A percentile compares a stretch with the other conserved stretches of the same genome.
Conservation (phyloP, 2,329 filamentous ascomycete genomes). For the Akanthomyces uredinophilus region DNA sequence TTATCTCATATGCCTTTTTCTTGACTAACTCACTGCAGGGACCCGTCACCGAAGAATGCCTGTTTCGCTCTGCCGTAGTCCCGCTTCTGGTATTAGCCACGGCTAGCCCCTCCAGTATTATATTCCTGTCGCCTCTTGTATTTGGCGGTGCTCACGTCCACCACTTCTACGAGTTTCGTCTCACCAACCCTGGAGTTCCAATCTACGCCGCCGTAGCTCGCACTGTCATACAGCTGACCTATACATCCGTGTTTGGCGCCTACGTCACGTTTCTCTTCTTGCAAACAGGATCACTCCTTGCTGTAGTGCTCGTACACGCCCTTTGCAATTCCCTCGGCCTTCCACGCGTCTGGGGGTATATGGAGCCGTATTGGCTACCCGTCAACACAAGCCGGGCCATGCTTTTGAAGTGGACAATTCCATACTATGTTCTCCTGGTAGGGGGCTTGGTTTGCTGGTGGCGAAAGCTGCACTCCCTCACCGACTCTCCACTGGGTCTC, state of each 20-base stretch:
- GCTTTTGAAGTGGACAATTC: constrained; percentile 57
- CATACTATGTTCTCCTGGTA: constrained; percentile 75
- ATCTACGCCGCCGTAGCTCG: constrained; percentile 59
- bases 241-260: constrained; percentile 89
- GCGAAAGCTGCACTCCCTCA: constrained; percentile 64
- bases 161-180: constrained; percentile 90
- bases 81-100: constrained; percentile 73
- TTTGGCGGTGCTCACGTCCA: constrained; percentile 93
- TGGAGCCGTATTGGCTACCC: constrained; percentile 49
- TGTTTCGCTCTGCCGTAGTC: constrained; percentile 84
- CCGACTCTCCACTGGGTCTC: constrained; percentile 41
- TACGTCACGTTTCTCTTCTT: constrained; percentile 88
- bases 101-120: constrained; percentile 51
- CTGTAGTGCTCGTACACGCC: constrained; percentile 70
- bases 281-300: constrained; percentile 74
- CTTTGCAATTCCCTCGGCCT: constrained; percentile 94
- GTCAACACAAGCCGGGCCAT: constrained; percentile 20
- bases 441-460: constrained; percentile 69
- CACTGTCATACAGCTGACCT: constrained; percentile 77
- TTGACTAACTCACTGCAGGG: constrained; percentile 45
- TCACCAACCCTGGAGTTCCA: constrained; percentile 70
- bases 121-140: constrained; percentile 80
- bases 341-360: constrained; percentile 76
- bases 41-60: constrained; percentile 85
- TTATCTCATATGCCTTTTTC: neutral